Evolutionary conservation across 805 yeast species (phyloP).

Genomic region (Candida anglica): DNA sequence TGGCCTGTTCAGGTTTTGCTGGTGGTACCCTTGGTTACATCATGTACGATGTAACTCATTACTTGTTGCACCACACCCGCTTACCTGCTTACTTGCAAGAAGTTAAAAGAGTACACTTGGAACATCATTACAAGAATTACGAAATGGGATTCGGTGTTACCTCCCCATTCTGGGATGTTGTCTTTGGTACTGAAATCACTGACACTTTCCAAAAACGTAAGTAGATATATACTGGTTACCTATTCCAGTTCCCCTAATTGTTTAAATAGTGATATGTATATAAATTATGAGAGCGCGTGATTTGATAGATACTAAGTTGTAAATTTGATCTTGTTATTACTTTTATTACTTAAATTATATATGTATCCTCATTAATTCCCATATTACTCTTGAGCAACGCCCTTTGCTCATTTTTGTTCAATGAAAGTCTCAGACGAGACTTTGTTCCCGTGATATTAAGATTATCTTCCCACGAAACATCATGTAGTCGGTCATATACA

Average conservation of each 20-base stretch:
- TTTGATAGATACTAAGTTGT: no score
- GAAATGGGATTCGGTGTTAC: conserved; percentile 98
- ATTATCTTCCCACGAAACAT: conserved; percentile 1
- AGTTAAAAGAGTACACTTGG: conserved; percentile 86
- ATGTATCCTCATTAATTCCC: conserved; percentile 4
- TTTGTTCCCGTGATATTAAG: not conserved
- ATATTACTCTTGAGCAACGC: not conserved
- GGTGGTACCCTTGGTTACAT: conserved; percentile 96
- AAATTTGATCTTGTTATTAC: no score
- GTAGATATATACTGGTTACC: no score
- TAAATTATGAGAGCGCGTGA: not conserved
- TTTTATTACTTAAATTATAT: conserved; percentile 1
- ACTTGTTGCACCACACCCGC: conserved; percentile 82
- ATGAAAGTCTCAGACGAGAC: no score
- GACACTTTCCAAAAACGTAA: conserved; percentile 43
- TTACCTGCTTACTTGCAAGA: conserved; percentile 75
- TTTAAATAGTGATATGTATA: not conserved
- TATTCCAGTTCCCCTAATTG: not conserved
- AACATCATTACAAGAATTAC: conserved; percentile 96
- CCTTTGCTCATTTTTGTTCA: not conserved
- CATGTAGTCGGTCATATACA: conserved; percentile 2
- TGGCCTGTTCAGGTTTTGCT: conserved; percentile 89
- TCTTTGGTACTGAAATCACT: conserved; percentile 77
- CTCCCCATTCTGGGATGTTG: conserved; percentile 87
- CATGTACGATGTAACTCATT: conserved; percentile 90